These are phyloP conservation scores for Fragaria nilgerrensis DNA, from an alignment of 306 rosid genomes.

Conservation along the genomic window DNA sequence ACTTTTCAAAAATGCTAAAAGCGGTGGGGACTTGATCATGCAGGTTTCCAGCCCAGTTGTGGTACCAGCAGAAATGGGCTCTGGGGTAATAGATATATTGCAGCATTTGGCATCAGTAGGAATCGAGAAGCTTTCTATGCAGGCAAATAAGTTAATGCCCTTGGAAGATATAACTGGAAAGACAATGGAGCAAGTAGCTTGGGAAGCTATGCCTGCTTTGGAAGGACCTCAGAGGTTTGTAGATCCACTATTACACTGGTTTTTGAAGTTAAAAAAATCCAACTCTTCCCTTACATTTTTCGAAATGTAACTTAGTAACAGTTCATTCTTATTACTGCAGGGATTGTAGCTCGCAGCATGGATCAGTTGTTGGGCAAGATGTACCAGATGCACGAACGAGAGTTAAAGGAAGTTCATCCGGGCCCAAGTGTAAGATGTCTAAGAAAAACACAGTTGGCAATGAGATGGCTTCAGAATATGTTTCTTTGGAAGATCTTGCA, in stretches of 20 bases:
- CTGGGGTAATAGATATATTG: constrained; percentile 73
- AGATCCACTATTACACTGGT: constrained; percentile 11
- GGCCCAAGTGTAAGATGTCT: constrained; percentile 33
- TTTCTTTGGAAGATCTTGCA: constrained; percentile 87
- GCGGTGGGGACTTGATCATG: constrained; percentile 67
- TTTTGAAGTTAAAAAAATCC: not conserved
- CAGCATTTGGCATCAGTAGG: constrained; percentile 77
- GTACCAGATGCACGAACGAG: constrained; percentile 23
- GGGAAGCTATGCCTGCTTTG: constrained; percentile 67
- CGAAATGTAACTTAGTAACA: constrained; percentile 14
- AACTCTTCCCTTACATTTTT: constrained; percentile 9
- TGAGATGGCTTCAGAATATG: constrained; percentile 50
- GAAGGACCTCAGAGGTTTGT: constrained; percentile 62
- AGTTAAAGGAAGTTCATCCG: constrained; percentile 37
- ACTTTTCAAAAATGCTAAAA: constrained; percentile 59
- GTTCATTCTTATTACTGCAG: constrained; percentile 38
- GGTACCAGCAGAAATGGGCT: constrained; percentile 93
- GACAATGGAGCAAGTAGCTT: constrained; percentile 83
- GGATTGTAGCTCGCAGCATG: constrained; percentile 47
- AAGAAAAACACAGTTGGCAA: constrained; percentile 37
- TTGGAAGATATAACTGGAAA: constrained; percentile 90
- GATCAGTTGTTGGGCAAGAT: constrained; percentile 38
- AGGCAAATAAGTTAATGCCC: constrained; percentile 87
- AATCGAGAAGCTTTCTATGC: constrained; percentile 91
- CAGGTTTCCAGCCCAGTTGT: constrained; percentile 92